Percentiles rank a stretch among this genome's conserved stretches.
phyloP scores from a whole-genome alignment of 1,139 yeast genomes.

The Scheffersomyces titani region DNA sequence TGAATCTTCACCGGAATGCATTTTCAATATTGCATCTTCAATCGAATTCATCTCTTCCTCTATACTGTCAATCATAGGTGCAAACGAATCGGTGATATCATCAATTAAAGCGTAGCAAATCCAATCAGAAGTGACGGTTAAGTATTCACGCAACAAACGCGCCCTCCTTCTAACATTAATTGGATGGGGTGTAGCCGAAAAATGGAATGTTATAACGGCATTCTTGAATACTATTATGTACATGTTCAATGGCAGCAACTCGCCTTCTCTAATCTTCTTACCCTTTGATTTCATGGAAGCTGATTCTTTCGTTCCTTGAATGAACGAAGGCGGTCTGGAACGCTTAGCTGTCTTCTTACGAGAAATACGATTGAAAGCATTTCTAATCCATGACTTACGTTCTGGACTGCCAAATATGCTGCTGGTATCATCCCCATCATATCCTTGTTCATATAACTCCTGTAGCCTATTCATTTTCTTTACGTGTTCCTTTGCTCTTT shows the following conservation, averaged over 20 bases:
- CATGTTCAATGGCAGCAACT: conserved; percentile 87
- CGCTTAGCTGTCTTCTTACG: conserved; percentile 2
- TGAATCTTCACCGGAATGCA: conserved; percentile 71
- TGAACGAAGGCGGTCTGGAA: not conserved
- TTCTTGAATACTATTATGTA: conserved; percentile 88
- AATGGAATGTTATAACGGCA: conserved; percentile 92
- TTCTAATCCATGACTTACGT: conserved; percentile 19
- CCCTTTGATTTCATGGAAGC: conserved; percentile 28
- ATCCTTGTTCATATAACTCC: conserved; percentile 32
- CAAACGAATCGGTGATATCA: conserved; percentile 96
- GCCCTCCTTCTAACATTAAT: conserved; percentile 94
- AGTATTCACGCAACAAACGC: conserved; percentile 79
- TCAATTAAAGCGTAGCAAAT: conserved; percentile 94
- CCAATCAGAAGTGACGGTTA: conserved; percentile 94
- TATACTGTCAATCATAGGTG: conserved; percentile 91
- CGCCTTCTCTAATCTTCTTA: conserved; percentile 60
- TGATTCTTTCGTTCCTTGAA: conserved; percentile 13
- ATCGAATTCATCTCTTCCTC: conserved; percentile 91
- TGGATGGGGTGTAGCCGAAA: conserved; percentile 94
- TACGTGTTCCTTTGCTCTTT: conserved; percentile 45
- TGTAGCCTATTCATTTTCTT: conserved; percentile 41
- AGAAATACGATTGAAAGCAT: conserved; percentile 14
- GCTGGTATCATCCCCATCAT: conserved; percentile 13
- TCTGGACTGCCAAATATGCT: conserved; percentile 22
- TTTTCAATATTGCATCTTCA: conserved; percentile 83